phyloP scores from a whole-genome alignment of 345 rosid genomes.

The Populus alba region DNA sequence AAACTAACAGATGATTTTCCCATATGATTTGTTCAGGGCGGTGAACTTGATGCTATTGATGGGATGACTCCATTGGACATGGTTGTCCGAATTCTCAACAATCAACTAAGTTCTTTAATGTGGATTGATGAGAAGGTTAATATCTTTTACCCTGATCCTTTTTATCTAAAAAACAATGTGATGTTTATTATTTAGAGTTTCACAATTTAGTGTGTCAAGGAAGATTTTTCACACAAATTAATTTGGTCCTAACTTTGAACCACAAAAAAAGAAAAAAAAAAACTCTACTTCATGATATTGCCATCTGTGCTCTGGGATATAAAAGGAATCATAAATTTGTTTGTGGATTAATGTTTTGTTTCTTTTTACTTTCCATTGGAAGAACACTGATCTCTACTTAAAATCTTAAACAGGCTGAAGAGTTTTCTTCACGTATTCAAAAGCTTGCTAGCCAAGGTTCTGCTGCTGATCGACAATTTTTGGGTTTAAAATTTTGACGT shows the following conservation, averaged over 20 bases:
- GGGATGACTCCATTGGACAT: conserved; percentile 87
- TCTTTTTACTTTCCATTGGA: not conserved
- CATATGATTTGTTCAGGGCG: conserved; percentile 55
- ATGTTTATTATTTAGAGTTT: no score
- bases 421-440: conserved; percentile 75
- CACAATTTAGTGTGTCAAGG: no score
- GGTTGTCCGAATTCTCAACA: conserved; percentile 85
- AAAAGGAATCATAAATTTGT: no score
- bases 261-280: no score
- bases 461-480: conserved; percentile 49
- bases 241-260: no score
- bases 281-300: no score
- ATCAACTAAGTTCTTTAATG: conserved; percentile 93
- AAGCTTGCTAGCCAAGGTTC: conserved; percentile 76
- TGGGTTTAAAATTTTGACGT: conserved; percentile 73
- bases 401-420: conserved; percentile 67
- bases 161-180: no score
- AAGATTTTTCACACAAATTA: no score
- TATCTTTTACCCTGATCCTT: not conserved
- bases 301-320: no score
- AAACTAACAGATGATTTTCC: conserved; percentile 4
- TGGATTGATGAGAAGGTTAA: conserved; percentile 94
- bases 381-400: conserved; percentile 12
- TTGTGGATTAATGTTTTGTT: not conserved
- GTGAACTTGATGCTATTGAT: conserved; percentile 71